Evolutionary conservation across 2,329 filamentous ascomycete species (phyloP).

Genomic region (Cordyceps tenuipes): DNA sequence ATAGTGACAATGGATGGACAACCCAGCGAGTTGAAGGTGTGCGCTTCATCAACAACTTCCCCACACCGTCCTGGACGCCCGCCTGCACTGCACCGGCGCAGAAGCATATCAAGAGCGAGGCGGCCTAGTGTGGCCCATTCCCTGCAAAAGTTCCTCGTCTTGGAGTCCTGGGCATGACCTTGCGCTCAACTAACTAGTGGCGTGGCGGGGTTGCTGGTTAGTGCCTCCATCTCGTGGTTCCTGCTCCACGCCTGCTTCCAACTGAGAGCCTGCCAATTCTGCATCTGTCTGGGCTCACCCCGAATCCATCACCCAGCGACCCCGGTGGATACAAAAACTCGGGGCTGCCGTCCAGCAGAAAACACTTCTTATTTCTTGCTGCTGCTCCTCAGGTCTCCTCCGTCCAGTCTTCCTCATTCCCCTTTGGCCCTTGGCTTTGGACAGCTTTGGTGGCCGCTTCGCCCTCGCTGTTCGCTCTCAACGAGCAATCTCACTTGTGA

Average conservation of each 20-base stretch:
- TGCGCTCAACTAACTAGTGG: not conserved
- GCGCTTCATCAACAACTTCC: not conserved
- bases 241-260: constrained; percentile 4
- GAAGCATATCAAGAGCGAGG: constrained; percentile 4
- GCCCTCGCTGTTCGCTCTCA: not conserved
- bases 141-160: not conserved
- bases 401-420: not conserved
- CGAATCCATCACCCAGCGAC: not conserved
- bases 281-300: not conserved
- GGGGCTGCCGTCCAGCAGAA: constrained; percentile 5
- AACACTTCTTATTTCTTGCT: not conserved
- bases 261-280: not conserved
- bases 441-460: not conserved
- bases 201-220: constrained; percentile 3
- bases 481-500: constrained; percentile 8
- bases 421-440: not conserved
- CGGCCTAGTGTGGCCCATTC: not conserved
- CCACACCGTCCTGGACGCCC: not conserved
- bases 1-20: not conserved
- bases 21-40: not conserved
- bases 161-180: not conserved
- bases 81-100: not conserved
- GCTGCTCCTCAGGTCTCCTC: constrained; percentile 7
- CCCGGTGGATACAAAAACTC: constrained; percentile 13
- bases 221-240: constrained; percentile 1